Evolutionary conservation across 441 rosid species (phyloP), one percentile per base, ranked within the genome.

Genomic region (Pelargonium fulgidum): DNA sequence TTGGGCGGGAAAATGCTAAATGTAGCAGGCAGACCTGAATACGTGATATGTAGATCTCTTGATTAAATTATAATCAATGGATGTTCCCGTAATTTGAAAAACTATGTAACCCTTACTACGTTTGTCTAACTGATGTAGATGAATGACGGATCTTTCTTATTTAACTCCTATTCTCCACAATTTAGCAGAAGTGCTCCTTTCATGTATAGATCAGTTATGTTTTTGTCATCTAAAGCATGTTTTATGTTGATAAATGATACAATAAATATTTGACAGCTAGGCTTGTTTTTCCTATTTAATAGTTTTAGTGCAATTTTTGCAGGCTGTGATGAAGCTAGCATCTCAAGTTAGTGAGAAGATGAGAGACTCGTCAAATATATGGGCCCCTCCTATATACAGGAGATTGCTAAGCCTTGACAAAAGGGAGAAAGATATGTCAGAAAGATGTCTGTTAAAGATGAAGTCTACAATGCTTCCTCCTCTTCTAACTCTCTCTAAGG

Each of bases 381-480:
- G 87, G 90, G 77, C 76, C 67, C 88, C 87, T 71, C 79, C 83
- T 24, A 71, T 84, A 29, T 81, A 75, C 74, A 79, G 90, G 70
- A 79, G 86, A 75, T 84, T 87, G 75, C 76, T 87, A 69, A 80
- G 87, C 78, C 39, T 10, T 72, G 90, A 85, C 54, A 84, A 84
- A 81, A 84, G 81, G 70, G 88, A 85, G 52, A 82, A 78, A 71
- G 86, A 79, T 71, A 81, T 83, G 75, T 78, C 85, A 58, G 83
- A 79, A 68, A 83, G 86, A 70, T 85, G 87, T 65, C 73, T 81
- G 24, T 68, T 80, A 76, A 84, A 84, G 78, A 81, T 81, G 67
- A 80, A 62, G 69, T 42, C 82, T 20, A 66, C 45, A 4, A 66
- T 84, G 47, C 17, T 83, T 71, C 92, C 88, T 68, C 81, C 92